Percentiles rank a stretch among this genome's conserved stretches.
These are phyloP conservation scores for Cryphonectria nitschkei DNA, from an alignment of 2,329 filamentous ascomycete genomes.

Conservation along the genomic window DNA sequence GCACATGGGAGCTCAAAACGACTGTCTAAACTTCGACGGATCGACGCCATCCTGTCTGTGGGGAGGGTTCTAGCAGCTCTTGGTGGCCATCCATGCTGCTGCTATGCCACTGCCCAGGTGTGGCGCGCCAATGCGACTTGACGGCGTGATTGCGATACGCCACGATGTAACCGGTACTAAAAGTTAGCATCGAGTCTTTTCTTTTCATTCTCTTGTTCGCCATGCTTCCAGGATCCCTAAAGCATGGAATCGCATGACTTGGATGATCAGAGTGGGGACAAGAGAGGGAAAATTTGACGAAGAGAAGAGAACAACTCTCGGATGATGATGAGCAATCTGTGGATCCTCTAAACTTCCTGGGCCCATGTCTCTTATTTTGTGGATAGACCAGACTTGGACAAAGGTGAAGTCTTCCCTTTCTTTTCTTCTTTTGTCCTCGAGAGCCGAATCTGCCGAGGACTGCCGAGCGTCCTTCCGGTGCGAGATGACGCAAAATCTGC, in stretches of 20 bases:
- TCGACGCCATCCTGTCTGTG: background rate
- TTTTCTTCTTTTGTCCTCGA: background rate
- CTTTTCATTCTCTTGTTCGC: background rate
- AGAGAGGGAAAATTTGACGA: background rate
- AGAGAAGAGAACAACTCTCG: background rate
- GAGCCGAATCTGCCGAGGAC: background rate
- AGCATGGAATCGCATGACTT: background rate
- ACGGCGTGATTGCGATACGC: background rate
- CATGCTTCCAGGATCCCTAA: background rate
- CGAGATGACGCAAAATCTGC: constrained; percentile 6
- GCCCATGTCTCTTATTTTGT: background rate
- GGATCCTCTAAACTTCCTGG: background rate
- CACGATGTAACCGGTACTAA: background rate
- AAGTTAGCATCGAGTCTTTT: background rate
- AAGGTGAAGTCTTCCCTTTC: background rate
- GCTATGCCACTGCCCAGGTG: background rate
- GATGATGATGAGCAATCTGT: background rate
- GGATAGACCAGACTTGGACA: background rate
- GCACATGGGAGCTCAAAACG: background rate
- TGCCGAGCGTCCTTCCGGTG: background rate
- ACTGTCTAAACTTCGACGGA: background rate
- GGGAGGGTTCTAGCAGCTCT: background rate
- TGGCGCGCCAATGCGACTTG: background rate
- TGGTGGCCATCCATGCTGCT: background rate
- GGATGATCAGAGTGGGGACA: background rate